These are phyloP conservation scores for Chamaecrista fasciculata DNA, from an alignment of 306 rosid genomes.

Conservation along the genomic window DNA sequence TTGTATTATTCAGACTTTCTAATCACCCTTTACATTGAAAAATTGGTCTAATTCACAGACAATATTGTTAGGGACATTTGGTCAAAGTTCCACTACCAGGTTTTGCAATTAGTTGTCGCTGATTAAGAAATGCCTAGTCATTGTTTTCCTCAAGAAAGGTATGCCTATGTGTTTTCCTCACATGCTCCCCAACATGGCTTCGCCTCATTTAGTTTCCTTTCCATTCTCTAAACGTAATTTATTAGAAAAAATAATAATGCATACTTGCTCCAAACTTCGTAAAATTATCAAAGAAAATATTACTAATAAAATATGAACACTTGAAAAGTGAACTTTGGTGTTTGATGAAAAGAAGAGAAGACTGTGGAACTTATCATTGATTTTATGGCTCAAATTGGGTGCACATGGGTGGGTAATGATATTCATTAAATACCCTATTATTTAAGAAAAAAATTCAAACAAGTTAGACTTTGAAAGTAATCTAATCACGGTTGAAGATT, in stretches of 20 bases:
- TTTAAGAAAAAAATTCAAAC: constrained; percentile 22
- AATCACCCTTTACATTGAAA: neutral
- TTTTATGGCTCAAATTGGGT: constrained; percentile 46
- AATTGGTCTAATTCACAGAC: constrained; percentile 8
- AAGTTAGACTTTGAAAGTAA: constrained; percentile 27
- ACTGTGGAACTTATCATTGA: constrained; percentile 58
- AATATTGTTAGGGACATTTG: constrained; percentile 35
- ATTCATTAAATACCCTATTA: constrained; percentile 38
- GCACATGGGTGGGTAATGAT: constrained; percentile 64
- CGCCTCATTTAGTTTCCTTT: constrained; percentile 32
- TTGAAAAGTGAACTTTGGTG: constrained; percentile 36
- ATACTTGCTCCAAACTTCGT: constrained; percentile 26
- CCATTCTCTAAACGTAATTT: constrained; percentile 3
- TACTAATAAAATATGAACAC: constrained; percentile 32
- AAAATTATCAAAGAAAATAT: constrained; percentile 19
- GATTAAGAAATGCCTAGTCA: constrained; percentile 37
- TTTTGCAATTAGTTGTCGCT: constrained; percentile 28
- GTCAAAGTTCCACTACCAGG: constrained; percentile 47
- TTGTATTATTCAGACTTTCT: neutral
- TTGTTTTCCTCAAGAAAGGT: constrained; percentile 54
- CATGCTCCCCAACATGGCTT: constrained; percentile 54
- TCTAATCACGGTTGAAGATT: constrained; percentile 28
- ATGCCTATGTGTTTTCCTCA: constrained; percentile 40
- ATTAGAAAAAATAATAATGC: constrained; percentile 18
- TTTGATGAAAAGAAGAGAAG: constrained; percentile 41